Evolutionary conservation across 2,329 filamentous ascomycete species (phyloP).

Genomic region (Neonectria faginata): DNA sequence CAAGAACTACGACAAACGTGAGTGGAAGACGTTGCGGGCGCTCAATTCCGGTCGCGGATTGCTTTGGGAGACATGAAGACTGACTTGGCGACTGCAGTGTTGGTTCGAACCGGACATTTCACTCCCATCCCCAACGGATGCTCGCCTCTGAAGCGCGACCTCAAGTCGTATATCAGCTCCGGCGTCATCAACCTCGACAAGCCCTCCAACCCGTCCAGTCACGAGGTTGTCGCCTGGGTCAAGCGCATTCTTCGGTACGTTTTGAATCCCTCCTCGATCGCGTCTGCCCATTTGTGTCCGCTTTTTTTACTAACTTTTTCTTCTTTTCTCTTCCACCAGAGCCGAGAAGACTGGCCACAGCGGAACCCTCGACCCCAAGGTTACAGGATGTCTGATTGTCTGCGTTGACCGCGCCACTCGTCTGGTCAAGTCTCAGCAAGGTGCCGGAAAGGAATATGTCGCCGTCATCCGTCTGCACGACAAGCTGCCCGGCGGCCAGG

Average conservation of each 20-base stretch:
- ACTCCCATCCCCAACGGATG: conserved; percentile 95
- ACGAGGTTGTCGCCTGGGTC: conserved; percentile 99
- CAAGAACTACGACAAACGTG: conserved; percentile 95
- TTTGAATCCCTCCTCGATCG: conserved; percentile 26
- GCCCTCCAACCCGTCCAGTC: conserved; percentile 95
- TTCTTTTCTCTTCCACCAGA: conserved; percentile 39
- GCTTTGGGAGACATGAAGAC: conserved; percentile 28
- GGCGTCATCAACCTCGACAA: conserved; percentile 92
- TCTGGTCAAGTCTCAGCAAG: conserved; percentile 98
- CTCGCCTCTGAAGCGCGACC: conserved; percentile 89
- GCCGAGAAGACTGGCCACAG: conserved; percentile 96
- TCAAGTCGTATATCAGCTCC: conserved; percentile 96
- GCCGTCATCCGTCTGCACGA: conserved; percentile 95
- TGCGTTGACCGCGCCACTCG: conserved; percentile 97
- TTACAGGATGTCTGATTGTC: conserved; percentile 94
- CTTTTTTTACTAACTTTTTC: conserved; percentile 24
- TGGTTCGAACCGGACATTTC: conserved; percentile 94
- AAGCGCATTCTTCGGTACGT: conserved; percentile 92
- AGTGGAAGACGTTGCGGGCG: conserved; percentile 52
- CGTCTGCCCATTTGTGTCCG: conserved; percentile 14
- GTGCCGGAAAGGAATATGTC: conserved; percentile 99
- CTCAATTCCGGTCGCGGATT: conserved; percentile 18
- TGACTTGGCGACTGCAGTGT: conserved; percentile 67
- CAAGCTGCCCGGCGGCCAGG: conserved; percentile 91
- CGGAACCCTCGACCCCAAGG: conserved; percentile 97